Percentiles rank a stretch among this genome's conserved stretches.
Evolutionary conservation across 108 stramenopile species (phyloP).

Genomic region (Fistulifera solaris): DNA sequence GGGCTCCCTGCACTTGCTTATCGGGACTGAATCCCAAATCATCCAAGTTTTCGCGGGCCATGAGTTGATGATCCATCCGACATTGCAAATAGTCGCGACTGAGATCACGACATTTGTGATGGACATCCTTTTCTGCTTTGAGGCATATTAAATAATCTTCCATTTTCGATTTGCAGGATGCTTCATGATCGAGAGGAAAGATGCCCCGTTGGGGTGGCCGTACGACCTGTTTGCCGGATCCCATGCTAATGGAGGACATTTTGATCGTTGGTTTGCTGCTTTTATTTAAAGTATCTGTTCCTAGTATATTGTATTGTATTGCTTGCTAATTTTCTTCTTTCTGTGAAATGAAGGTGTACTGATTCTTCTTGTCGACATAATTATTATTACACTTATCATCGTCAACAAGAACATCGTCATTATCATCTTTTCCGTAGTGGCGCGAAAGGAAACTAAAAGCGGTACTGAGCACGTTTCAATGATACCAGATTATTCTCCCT

Average conservation of each 20-base stretch:
- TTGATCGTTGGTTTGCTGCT: not conserved
- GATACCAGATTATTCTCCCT: too few species aligned
- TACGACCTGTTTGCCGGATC: slow-evolving; percentile 60
- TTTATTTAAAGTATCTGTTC: too few species aligned
- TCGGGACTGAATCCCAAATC: slow-evolving; percentile 62
- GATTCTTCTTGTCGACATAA: too few species aligned
- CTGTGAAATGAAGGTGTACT: too few species aligned
- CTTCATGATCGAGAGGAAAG: slow-evolving; percentile 83
- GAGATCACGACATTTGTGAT: slow-evolving; percentile 76
- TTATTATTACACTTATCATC: too few species aligned
- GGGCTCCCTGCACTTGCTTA: slow-evolving; percentile 46
- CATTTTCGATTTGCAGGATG: slow-evolving; percentile 51
- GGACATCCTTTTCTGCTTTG: slow-evolving; percentile 57
- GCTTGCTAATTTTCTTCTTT: too few species aligned
- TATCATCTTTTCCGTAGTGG: too few species aligned
- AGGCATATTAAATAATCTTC: slow-evolving; percentile 69
- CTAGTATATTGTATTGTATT: too few species aligned
- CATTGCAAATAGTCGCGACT: slow-evolving; percentile 82
- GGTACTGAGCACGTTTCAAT: too few species aligned
- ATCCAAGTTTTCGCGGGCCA: slow-evolving; percentile 78
- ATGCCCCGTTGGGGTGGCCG: slow-evolving; percentile 85
- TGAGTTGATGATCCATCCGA: slow-evolving; percentile 73
- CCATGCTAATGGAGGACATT: slow-evolving; percentile 68
- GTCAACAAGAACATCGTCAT: too few species aligned
- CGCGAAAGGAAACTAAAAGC: too few species aligned